A percentile compares a stretch with the other conserved stretches of the same genome.
These are phyloP conservation scores for Amanita muscaria DNA, from an alignment of 768 basidiomycete genomes.

Conservation along the genomic window DNA sequence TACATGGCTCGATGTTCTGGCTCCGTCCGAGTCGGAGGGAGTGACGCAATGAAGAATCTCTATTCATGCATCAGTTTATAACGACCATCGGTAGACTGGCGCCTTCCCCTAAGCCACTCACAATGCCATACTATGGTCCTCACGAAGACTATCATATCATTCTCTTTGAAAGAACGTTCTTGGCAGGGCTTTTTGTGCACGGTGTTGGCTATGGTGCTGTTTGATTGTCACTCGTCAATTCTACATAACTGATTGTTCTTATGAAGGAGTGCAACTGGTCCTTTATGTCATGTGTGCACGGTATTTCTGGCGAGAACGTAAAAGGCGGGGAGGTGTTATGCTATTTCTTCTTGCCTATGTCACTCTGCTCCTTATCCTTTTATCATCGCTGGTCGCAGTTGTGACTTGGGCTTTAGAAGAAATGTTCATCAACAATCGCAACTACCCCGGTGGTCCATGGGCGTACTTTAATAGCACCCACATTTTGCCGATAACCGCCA, in stretches of 20 bases:
- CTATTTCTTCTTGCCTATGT: not conserved
- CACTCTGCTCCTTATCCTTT: not conserved
- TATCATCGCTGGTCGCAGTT: not conserved
- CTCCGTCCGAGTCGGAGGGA: too few species aligned
- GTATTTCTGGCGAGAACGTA: not conserved
- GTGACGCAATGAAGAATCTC: too few species aligned
- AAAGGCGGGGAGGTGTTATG: not conserved
- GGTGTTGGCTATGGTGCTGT: slow-evolving; percentile 1
- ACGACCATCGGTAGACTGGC: too few species aligned
- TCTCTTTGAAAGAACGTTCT: not conserved
- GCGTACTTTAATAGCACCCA: not conserved
- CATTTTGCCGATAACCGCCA: not conserved
- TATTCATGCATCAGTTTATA: too few species aligned
- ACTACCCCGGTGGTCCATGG: not conserved
- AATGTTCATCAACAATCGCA: not conserved
- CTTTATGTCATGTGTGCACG: not conserved
- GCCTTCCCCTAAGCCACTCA: not conserved
- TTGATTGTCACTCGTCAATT: not conserved
- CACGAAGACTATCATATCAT: not conserved
- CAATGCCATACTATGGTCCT: not conserved
- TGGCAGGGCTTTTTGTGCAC: not conserved
- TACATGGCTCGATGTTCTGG: too few species aligned
- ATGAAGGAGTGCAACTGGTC: not conserved
- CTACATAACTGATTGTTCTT: not conserved
- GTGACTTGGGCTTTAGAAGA: not conserved